Base-by-base conservation (phyloP, 106 monocot species). In the Allium fistulosum region DNA sequence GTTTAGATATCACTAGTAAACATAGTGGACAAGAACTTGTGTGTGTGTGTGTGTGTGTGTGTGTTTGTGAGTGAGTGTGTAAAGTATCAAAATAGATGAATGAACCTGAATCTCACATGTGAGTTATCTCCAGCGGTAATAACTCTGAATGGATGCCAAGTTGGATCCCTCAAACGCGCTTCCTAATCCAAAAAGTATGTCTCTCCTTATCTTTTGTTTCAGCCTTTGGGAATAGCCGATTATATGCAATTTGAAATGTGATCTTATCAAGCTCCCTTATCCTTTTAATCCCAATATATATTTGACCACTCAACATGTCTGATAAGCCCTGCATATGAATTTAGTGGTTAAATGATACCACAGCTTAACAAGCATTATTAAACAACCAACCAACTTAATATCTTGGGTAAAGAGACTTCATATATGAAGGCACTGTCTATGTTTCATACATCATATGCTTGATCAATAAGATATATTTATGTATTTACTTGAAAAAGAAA, bases 211-310 rank as follows among this genome's bases (percentile, higher is more conserved):
- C 11, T 26, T 80, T 85, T n/a, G 80, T 82, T n/a, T 82, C 80
- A 22, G 63, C 65, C 50, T 56, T 74, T 11, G 52, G 8, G 52
- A 73, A 89, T 59, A 57, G 82, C 26, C 67, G 4, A 27, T 66
- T 75, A 62, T 82, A 90, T 22, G 75, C 72, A 56, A 13, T 61
- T 16, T 75, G 57, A 78, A 90, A 85, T 22, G 53, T 53, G 26
- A 78, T 83, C 9, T 52, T 69, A 82, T 90, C 80, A 53, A 90
- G 65, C 51, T 82, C 85, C 5, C 89, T 85, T 85, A 90, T 85
- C 58, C 85, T 82, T 26, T 75, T 90, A 46, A 89, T 82, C 57
- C 79, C 82, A 57, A 89, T 80, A 13, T 62, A 18, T 14, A 70
- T 64, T 0, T 58, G 56, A 26, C 18, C 18, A 66, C 28, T 62